Base-by-base conservation (phyloP, 2,329 filamentous ascomycete species). In the Rachicladosporium sp. region DNA sequence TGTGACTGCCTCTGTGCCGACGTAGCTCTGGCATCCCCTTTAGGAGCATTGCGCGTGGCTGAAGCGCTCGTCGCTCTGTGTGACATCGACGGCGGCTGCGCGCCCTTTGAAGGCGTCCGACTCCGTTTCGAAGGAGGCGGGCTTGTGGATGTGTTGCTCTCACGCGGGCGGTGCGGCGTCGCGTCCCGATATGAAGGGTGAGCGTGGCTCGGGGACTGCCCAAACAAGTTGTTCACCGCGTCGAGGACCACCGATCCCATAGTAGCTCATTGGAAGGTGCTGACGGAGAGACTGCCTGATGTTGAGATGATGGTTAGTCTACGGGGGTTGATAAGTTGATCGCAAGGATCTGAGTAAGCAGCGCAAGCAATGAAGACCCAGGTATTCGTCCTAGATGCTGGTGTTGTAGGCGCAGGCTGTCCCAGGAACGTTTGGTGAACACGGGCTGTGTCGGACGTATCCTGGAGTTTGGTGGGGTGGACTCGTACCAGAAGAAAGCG, bases 161-260 rank as follows among this genome's bases (percentile, higher is more conserved):
- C 43, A 31, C 34, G 43, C 40, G 47, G 35, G 15, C 47, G 50
- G 38, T 51, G 46, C 45, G 50, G 35, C 31, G 35, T 27, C 29
- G 39, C 39, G 40, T 55, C 50, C 40, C 46, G 48, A 39, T 51
- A 54, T 34, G 46, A 29, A 46, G 35, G 38, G 36, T 41, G 39
- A n/a, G 39, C 12, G 37, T 53, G 51, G 37, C 38, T 47, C 40
- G 50, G 41, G 36, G 53, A 43, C 29, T 52, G 51, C 35, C 46
- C 46, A 45, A 57, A 57, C 50, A 78, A 70, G 65, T 85, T 78
- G 62, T 82, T 74, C 64, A 78, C 76, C 67, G 78, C 78, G 68
- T 89, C 84, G 65, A 76, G 62, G 55, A 76, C 64, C 51, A 76
- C 62, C 58, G 73, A 74, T 66, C 71, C 71, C 74, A 77, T 78